phyloP scores from a whole-genome alignment of 331 rosid genomes.

The Prunus yedoensis region DNA sequence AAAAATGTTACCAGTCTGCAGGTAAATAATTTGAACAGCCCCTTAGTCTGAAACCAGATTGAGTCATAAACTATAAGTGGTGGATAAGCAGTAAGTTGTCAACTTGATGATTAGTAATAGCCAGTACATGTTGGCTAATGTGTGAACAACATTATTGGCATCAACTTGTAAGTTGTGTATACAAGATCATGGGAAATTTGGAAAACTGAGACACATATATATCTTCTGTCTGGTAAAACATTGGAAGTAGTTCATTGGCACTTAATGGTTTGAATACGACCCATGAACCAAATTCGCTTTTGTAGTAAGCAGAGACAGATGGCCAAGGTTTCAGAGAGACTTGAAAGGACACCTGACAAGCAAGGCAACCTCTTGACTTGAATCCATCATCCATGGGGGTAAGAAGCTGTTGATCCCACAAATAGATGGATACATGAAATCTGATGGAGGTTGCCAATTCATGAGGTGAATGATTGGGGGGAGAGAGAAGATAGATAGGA shows the following conservation, averaged over 20 bases:
- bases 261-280: slow-evolving; percentile 9
- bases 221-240: not conserved
- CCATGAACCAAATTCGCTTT: slow-evolving; percentile 21
- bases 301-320: slow-evolving; percentile 3
- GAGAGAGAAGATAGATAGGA: slow-evolving; percentile 17
- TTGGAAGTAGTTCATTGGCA: not conserved
- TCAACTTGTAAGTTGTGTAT: not conserved
- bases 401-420: slow-evolving; percentile 58
- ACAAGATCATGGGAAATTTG: not conserved
- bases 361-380: slow-evolving; percentile 19
- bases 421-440: slow-evolving; percentile 49
- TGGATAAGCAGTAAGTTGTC: slow-evolving; percentile 12
- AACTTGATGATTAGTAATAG: slow-evolving; percentile 4
- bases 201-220: not conserved
- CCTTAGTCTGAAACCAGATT: too few relatives aligned
- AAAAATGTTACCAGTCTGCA: too few relatives aligned
- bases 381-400: slow-evolving; percentile 40
- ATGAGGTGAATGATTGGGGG: slow-evolving; percentile 66
- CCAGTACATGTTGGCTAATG: not conserved
- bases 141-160: not conserved
- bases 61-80: not conserved
- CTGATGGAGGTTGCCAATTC: slow-evolving; percentile 84
- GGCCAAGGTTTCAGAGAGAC: not conserved
- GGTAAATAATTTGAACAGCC: too few relatives aligned
- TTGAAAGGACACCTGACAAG: slow-evolving; percentile 24